Percentiles rank a stretch among this genome's conserved stretches.
Conservation (phyloP, 768 basidiomycete genomes). For the Hericium rajendrae region DNA sequence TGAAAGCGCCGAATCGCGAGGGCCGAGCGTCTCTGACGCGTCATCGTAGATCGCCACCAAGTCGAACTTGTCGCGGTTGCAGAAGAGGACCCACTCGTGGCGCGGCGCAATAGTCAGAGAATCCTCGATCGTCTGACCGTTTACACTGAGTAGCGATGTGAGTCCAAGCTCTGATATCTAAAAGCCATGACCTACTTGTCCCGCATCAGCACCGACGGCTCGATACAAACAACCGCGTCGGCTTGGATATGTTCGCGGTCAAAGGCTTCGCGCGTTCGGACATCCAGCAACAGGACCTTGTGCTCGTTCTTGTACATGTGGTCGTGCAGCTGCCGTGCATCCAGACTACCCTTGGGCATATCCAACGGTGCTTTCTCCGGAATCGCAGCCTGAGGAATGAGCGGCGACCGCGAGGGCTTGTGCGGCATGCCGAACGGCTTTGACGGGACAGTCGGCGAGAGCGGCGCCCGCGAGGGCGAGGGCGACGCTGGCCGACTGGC, state of each 20-base stretch:
- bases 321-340: slow-evolving; percentile 17
- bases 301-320: slow-evolving; percentile 48
- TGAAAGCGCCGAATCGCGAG: slow-evolving; percentile 42
- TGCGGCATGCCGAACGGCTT: slow-evolving; percentile 22
- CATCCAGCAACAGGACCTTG: slow-evolving; percentile 69
- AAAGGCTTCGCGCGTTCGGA: slow-evolving; percentile 71
- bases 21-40: slow-evolving; percentile 42
- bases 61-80: slow-evolving; percentile 81
- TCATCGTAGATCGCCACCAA: slow-evolving; percentile 80
- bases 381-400: slow-evolving; percentile 24
- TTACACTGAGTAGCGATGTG: slow-evolving; percentile 38
- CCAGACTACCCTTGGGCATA: slow-evolving; percentile 21
- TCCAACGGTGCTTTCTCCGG: slow-evolving; percentile 15
- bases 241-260: slow-evolving; percentile 62
- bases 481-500: slow-evolving; percentile 53
- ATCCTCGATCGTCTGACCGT: slow-evolving; percentile 59
- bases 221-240: slow-evolving; percentile 70
- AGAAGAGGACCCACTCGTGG: slow-evolving; percentile 65
- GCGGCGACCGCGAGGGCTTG: slow-evolving; percentile 32
- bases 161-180: neutral
- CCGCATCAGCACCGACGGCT: slow-evolving; percentile 66
- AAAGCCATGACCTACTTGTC: slow-evolving; percentile 42
- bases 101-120: slow-evolving; percentile 63
- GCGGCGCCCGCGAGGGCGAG: slow-evolving; percentile 8
- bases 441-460: slow-evolving; percentile 26